A percentile compares a stretch with the other conserved stretches of the same genome.
Conservation (phyloP, 2,329 filamentous ascomycete species). For the Hymenoscyphus occultus region DNA sequence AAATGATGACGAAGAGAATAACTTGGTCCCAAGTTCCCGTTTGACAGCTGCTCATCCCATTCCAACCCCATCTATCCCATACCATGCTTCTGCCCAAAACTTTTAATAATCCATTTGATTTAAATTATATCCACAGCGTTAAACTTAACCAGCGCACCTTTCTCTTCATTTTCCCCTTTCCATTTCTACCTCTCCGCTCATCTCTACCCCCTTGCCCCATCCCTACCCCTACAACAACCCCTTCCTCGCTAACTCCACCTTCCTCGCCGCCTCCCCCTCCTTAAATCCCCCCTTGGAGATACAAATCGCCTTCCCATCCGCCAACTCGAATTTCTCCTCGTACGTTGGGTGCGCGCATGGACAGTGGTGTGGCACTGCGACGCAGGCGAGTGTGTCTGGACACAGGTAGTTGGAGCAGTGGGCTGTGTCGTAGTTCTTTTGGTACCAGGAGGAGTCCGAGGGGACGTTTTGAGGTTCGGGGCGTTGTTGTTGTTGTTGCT, state of each 20-base stretch:
- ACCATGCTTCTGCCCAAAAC: too few relatives aligned
- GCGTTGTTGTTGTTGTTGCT: slow-evolving; percentile 42
- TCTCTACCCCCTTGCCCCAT: not conserved
- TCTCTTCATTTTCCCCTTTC: not conserved
- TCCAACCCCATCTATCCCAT: too few relatives aligned
- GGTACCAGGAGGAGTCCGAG: slow-evolving; percentile 81
- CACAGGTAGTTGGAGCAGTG: slow-evolving; percentile 92
- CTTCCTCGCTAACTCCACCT: slow-evolving; percentile 77
- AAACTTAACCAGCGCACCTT: too few relatives aligned
- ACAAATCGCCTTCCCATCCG: slow-evolving; percentile 70
- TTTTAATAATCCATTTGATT: too few relatives aligned
- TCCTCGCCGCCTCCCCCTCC: slow-evolving; percentile 66
- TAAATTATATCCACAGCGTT: too few relatives aligned
- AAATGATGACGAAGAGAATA: slow-evolving; percentile 13
- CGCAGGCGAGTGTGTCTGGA: slow-evolving; percentile 90
- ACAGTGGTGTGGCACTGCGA: slow-evolving; percentile 95
- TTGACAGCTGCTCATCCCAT: too few relatives aligned
- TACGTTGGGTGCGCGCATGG: slow-evolving; percentile 78
- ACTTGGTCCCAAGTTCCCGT: not conserved
- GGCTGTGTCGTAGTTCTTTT: slow-evolving; percentile 68
- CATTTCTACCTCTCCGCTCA: not conserved
- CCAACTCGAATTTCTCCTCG: slow-evolving; percentile 75
- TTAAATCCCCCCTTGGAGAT: slow-evolving; percentile 73
- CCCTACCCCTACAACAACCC: slow-evolving; percentile 56
- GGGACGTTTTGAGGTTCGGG: slow-evolving; percentile 71